Base-by-base conservation (phyloP, 441 rosid species). In the Bocquillonia castaneifolia region DNA sequence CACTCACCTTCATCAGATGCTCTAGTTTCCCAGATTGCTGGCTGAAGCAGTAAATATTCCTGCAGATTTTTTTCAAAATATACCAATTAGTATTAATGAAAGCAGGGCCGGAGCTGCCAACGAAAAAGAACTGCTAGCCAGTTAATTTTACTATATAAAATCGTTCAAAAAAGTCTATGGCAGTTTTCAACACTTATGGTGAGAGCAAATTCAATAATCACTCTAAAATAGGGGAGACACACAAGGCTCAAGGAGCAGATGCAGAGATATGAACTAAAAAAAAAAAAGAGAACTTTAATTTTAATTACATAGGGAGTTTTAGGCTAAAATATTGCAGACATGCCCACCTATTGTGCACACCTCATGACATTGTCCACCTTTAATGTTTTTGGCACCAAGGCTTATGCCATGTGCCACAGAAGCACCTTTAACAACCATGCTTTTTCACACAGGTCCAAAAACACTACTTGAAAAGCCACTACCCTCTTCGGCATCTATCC, bases 1-100 rank as follows among this genome's bases (percentile, higher is more conserved):
- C n/a, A 48, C 78, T 81, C 76, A 95, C 99, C 88, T 82, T 88
- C 97, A 95, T 90, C 67, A 92, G 87, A 84, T 95, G 99, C 85
- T 95, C 99, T 36, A 95, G 84, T 81, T 87, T 86, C 80, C 95
- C 93, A 31, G 98, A 83, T 62, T 90, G 98, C 79, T 89, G 67
- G 83, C 96, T 92, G 90, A 95, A 95, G 85, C 98, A 92, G 83
- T 95, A 92, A 79, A 92, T 61, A 76, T 85, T 84, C 86, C 97
- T 90, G 87, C 71, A 78, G 36, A 75, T 59, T 70, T 37, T 73
- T 70, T 72, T 2, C 39, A 71, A 54, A 70, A 53, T 0, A 48
- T 10, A 51, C 40, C 44, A 26, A 64, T 40, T 6, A 54, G 72
- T 22, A 47, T 14, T 15, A 62, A 22, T 4, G 25, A 20, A 70